These are phyloP conservation scores for Penicillium sp. DNA, from an alignment of 2,329 filamentous ascomycete species.

Conservation along the genomic window DNA sequence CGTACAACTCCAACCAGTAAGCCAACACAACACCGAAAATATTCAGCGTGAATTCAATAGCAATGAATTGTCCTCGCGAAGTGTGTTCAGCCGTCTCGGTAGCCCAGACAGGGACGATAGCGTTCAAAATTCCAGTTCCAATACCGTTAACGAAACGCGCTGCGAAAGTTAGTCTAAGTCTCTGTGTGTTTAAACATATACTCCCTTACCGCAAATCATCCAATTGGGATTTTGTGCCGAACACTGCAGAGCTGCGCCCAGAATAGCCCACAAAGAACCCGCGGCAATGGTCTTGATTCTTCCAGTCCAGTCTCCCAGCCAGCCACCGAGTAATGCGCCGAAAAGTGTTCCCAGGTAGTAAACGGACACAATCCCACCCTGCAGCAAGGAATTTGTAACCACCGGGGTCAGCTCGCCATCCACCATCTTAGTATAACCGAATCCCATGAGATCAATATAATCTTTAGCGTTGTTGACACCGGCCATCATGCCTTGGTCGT, in stretches of 20 bases:
- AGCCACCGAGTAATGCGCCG: slow-evolving; percentile 63
- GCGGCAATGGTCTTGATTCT: slow-evolving; percentile 63
- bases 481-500: slow-evolving; percentile 57
- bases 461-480: slow-evolving; percentile 65
- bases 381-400: slow-evolving; percentile 58
- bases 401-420: slow-evolving; percentile 49
- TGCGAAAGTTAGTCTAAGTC: slow-evolving; percentile 18
- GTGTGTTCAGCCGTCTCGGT: slow-evolving; percentile 68
- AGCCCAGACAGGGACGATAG: slow-evolving; percentile 69
- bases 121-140: slow-evolving; percentile 68
- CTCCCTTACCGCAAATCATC: slow-evolving; percentile 63
- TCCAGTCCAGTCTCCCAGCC: slow-evolving; percentile 61
- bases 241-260: slow-evolving; percentile 64
- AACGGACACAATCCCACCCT: slow-evolving; percentile 61
- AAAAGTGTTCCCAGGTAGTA: slow-evolving; percentile 62
- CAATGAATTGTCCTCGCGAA: slow-evolving; percentile 66
- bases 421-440: slow-evolving; percentile 57
- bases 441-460: slow-evolving; percentile 64
- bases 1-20: slow-evolving; percentile 59
- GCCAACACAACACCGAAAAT: slow-evolving; percentile 66
- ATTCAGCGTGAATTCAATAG: slow-evolving; percentile 71
- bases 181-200: background rate
- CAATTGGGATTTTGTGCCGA: slow-evolving; percentile 64
- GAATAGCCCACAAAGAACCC: slow-evolving; percentile 56
- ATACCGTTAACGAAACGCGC: slow-evolving; percentile 62